These are phyloP conservation scores for Rosa rugosa DNA, from an alignment of 306 rosid genomes.

Conservation along the genomic window DNA sequence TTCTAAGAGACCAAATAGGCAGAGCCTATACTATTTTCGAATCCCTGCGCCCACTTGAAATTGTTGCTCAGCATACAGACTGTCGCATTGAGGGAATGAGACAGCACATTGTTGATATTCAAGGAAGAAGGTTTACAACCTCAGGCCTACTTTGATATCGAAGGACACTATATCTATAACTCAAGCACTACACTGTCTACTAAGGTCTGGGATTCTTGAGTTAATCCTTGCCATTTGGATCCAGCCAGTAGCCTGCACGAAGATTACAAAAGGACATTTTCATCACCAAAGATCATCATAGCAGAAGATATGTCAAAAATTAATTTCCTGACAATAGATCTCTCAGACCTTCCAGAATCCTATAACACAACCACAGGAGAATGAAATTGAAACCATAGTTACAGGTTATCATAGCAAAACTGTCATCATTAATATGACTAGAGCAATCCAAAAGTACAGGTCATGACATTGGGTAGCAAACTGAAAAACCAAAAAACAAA, in stretches of 20 bases:
- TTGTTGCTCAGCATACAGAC: neutral
- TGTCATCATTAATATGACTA: neutral
- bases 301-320: neutral
- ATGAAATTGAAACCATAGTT: neutral
- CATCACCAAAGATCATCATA: neutral
- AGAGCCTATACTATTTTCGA: neutral
- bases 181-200: neutral
- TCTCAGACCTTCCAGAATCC: no score
- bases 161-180: neutral
- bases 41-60: neutral
- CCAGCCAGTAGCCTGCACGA: neutral
- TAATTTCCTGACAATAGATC: neutral
- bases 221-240: neutral
- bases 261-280: neutral
- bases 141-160: neutral
- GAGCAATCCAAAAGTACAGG: neutral
- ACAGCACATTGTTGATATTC: neutral
- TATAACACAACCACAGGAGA: neutral
- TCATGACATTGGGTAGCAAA: neutral
- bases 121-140: neutral
- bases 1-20: neutral
- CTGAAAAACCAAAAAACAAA: neutral
- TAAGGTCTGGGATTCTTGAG: neutral
- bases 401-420: neutral
- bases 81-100: neutral